Conservation (phyloP, 2,329 filamentous ascomycete species). For the Phyllosticta ampelicida region DNA sequence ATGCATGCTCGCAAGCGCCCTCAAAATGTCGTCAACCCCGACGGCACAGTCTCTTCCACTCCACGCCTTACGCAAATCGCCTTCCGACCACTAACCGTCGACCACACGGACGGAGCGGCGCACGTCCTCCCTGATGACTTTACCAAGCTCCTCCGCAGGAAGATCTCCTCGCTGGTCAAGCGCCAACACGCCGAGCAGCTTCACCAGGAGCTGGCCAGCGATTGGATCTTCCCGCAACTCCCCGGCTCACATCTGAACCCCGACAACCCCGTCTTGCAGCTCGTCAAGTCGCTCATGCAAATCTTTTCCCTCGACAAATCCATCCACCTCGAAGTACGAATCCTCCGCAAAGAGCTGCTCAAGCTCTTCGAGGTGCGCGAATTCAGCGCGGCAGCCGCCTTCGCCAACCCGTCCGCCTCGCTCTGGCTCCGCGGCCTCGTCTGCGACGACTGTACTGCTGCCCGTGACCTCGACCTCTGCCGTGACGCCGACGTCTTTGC, state of each 20-base stretch:
- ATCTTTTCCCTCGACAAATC: slow-evolving; percentile 84
- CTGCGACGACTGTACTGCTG: slow-evolving; percentile 83
- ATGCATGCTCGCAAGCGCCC: slow-evolving; percentile 83
- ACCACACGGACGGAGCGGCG: slow-evolving; percentile 42
- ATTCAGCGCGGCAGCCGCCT: slow-evolving; percentile 79
- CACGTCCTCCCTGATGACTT: slow-evolving; percentile 69
- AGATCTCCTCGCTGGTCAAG: slow-evolving; percentile 69
- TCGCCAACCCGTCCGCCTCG: slow-evolving; percentile 71
- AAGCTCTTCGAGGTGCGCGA: slow-evolving; percentile 88
- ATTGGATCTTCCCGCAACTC: slow-evolving; percentile 76
- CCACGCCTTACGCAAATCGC: slow-evolving; percentile 51
- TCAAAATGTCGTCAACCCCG: slow-evolving; percentile 14
- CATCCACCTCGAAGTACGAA: slow-evolving; percentile 75
- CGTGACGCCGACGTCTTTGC: slow-evolving; percentile 72
- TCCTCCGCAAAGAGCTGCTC: slow-evolving; percentile 81
- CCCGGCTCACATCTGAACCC: slow-evolving; percentile 58
- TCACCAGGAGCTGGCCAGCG: slow-evolving; percentile 74
- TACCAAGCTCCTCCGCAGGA: slow-evolving; percentile 81
- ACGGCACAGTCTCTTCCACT: slow-evolving; percentile 26
- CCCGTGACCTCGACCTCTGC: slow-evolving; percentile 83
- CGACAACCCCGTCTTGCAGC: slow-evolving; percentile 68
- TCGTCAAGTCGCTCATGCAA: slow-evolving; percentile 89
- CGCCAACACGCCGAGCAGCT: slow-evolving; percentile 81
- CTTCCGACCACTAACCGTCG: slow-evolving; percentile 42
- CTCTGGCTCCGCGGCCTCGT: slow-evolving; percentile 66